Conservation (phyloP, 768 basidiomycete species). For the Xerocomellus amylosporus region DNA sequence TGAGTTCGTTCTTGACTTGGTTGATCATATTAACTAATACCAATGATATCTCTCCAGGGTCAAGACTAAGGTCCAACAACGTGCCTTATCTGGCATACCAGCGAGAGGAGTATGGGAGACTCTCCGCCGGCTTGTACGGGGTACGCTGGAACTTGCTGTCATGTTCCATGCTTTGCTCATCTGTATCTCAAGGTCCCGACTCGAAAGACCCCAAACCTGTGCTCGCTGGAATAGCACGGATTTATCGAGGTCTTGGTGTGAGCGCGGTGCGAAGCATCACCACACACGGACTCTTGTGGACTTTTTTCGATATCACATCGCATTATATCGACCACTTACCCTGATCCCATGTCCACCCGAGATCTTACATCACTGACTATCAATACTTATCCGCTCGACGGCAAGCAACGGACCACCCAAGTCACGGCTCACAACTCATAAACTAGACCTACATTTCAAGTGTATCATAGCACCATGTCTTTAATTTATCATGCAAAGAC, state of each 20-base stretch:
- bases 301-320: constrained; percentile 80
- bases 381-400: constrained; percentile 11
- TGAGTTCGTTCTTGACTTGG: constrained; percentile 37
- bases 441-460: constrained; percentile 16
- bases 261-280: constrained; percentile 90
- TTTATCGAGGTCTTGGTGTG: constrained; percentile 93
- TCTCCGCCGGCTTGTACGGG: constrained; percentile 74
- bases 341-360: constrained; percentile 15
- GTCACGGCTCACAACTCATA: constrained; percentile 9
- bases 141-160: constrained; percentile 36
- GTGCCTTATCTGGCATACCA: constrained; percentile 76
- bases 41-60: constrained; percentile 46
- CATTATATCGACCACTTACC: constrained; percentile 68
- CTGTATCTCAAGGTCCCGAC: constrained; percentile 60
- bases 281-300: constrained; percentile 93
- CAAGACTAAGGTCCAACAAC: constrained; percentile 95
- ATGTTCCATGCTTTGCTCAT: background rate
- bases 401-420: constrained; percentile 5
- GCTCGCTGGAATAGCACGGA: constrained; percentile 70
- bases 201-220: constrained; percentile 73
- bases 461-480: constrained; percentile 27
- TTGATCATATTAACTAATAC: background rate
- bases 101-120: constrained; percentile 74
- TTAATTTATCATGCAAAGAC: constrained; percentile 13
- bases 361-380: constrained; percentile 3